Conservation (phyloP, 768 basidiomycete species). For the Collybia mongolica region DNA sequence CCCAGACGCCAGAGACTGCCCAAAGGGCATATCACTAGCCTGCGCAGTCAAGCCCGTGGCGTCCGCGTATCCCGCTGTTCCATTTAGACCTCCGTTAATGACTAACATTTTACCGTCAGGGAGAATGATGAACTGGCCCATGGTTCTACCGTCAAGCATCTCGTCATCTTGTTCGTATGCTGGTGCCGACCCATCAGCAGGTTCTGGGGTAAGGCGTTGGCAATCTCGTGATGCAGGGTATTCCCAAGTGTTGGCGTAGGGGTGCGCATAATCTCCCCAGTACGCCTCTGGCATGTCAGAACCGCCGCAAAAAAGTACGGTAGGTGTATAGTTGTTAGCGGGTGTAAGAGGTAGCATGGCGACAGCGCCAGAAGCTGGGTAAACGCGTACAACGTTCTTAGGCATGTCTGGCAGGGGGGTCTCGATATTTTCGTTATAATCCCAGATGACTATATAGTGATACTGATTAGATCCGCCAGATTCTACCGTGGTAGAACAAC, state of each 20-base stretch:
- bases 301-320: conserved; percentile 90
- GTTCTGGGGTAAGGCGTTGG: conserved; percentile 86
- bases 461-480: too few species aligned
- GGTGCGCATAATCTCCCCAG: conserved; percentile 78
- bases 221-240: conserved; percentile 71
- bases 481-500: conserved; percentile 17
- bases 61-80: conserved; percentile 85
- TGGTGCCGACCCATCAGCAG: conserved; percentile 59
- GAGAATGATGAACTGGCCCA: conserved; percentile 90
- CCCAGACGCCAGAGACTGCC: conserved; percentile 73
- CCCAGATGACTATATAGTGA: conserved; percentile 41
- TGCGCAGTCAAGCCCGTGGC: conserved; percentile 45
- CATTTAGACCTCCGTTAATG: conserved; percentile 80
- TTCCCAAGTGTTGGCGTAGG: conserved; percentile 71
- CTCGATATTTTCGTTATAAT: conserved; percentile 55
- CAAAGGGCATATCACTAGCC: conserved; percentile 60
- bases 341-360: conserved; percentile 92
- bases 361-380: conserved; percentile 85
- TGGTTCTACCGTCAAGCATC: conserved; percentile 74
- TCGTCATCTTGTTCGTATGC: conserved; percentile 71
- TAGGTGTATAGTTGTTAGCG: conserved; percentile 83
- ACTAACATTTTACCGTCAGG: conserved; percentile 78
- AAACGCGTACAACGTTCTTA: conserved; percentile 70
- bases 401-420: conserved; percentile 73
- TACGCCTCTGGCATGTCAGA: conserved; percentile 67